These are phyloP conservation scores for Hymenoscyphus scutula DNA, from an alignment of 2,329 filamentous ascomycete genomes.

Conservation along the genomic window DNA sequence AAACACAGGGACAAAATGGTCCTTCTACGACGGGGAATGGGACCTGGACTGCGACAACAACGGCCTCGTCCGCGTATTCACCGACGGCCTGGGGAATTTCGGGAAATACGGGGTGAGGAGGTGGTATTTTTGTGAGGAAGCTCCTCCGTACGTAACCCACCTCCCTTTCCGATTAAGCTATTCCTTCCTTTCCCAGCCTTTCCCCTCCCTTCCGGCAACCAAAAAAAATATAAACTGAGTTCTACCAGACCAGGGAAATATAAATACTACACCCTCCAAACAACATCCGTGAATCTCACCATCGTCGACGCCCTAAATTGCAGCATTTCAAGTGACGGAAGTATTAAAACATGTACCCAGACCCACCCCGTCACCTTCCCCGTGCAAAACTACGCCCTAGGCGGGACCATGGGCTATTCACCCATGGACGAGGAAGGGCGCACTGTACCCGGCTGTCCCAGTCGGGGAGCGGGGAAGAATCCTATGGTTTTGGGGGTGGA, in stretches of 20 bases:
- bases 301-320: not conserved
- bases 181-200: not conserved
- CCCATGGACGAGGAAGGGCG: not conserved
- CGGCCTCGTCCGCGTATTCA: not conserved
- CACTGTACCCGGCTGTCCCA: not conserved
- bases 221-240: no score
- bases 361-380: not conserved
- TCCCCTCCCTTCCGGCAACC: not conserved
- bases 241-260: not conserved
- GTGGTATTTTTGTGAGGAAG: conserved; percentile 6
- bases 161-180: no score
- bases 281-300: not conserved
- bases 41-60: not conserved
- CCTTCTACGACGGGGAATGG: not conserved
- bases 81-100: not conserved
- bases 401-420: conserved; percentile 3
- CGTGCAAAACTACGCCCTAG: not conserved
- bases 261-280: conserved; percentile 2
- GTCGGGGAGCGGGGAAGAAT: not conserved
- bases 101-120: not conserved
- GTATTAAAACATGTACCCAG: not conserved
- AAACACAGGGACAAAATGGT: not conserved
- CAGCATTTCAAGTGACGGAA: not conserved
- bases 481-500: not conserved
- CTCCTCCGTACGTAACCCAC: not conserved